Conservation (phyloP, 2,329 filamentous ascomycete species). For the Aureobasidium sp. region DNA sequence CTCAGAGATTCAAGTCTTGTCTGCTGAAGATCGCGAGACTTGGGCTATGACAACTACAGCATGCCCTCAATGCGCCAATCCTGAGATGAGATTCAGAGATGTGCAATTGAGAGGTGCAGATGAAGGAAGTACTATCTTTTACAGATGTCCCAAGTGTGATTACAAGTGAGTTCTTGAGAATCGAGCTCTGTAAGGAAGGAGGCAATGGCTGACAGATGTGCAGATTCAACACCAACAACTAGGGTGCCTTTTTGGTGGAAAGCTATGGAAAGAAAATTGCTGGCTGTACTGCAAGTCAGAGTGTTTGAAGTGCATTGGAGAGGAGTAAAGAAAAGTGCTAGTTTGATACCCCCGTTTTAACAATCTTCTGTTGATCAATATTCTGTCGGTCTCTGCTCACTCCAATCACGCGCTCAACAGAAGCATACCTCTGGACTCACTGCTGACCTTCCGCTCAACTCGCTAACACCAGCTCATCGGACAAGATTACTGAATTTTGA, state of each 20-base stretch:
- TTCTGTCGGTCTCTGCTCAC: background rate
- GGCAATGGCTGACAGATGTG: background rate
- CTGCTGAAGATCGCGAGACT: slow-evolving; percentile 64
- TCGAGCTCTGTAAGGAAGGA: background rate
- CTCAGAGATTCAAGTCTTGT: slow-evolving; percentile 78
- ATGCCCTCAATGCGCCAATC: slow-evolving; percentile 74
- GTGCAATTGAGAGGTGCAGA: slow-evolving; percentile 87
- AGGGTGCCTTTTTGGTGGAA: background rate
- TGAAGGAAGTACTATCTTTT: slow-evolving; percentile 90
- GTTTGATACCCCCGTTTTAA: slow-evolving; percentile 9
- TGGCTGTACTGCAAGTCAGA: background rate
- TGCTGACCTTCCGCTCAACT: background rate
- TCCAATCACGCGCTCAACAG: background rate
- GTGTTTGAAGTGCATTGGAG: background rate
- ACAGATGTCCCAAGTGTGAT: slow-evolving; percentile 72
- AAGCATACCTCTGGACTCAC: background rate
- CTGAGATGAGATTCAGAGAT: slow-evolving; percentile 77
- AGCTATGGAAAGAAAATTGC: background rate
- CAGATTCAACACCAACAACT: slow-evolving; percentile 12
- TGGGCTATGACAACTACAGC: slow-evolving; percentile 62
- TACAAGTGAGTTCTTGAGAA: slow-evolving; percentile 49
- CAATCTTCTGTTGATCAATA: slow-evolving; percentile 1
- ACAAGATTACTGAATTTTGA: no score
- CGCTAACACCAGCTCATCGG: no score
- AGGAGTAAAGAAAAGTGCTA: background rate